These are phyloP conservation scores for Camellia lanceoleosa DNA, from an alignment of 148 eudicot species.

Conservation along the genomic window DNA sequence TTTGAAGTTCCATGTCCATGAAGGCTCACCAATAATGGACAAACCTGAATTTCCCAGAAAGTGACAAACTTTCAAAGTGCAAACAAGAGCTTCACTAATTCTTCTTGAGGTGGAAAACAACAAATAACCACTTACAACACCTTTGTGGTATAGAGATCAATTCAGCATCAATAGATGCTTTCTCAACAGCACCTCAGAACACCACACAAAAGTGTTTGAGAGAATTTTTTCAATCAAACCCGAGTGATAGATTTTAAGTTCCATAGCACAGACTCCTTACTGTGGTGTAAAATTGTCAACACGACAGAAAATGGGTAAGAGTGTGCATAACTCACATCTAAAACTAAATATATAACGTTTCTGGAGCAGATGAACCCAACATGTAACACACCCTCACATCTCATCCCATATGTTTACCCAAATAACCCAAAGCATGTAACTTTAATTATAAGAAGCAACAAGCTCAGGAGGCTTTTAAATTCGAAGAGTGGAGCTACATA, in stretches of 20 bases:
- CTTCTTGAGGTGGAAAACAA: neutral
- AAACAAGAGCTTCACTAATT: neutral
- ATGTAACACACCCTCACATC: too few species aligned
- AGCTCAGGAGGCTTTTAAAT: too few species aligned
- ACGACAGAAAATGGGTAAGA: neutral
- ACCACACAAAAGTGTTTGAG: neutral
- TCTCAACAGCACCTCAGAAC: neutral
- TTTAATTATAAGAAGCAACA: too few species aligned
- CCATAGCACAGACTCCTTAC: neutral
- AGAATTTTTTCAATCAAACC: neutral
- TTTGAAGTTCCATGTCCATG: neutral
- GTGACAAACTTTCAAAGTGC: neutral
- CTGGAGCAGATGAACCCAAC: too few species aligned
- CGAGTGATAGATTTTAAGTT: neutral
- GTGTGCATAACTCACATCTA: neutral
- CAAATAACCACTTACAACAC: neutral
- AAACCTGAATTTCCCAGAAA: neutral
- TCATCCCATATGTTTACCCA: too few species aligned
- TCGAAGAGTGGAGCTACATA: too few species aligned
- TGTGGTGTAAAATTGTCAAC: neutral
- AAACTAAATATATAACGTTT: too few species aligned
- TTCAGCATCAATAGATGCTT: neutral
- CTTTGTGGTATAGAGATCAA: neutral
- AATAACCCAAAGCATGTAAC: too few species aligned
- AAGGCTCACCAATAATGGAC: conserved; percentile 1